phyloP scores from a whole-genome alignment of 768 basidiomycete genomes.

The Cubamyces sp. region DNA sequence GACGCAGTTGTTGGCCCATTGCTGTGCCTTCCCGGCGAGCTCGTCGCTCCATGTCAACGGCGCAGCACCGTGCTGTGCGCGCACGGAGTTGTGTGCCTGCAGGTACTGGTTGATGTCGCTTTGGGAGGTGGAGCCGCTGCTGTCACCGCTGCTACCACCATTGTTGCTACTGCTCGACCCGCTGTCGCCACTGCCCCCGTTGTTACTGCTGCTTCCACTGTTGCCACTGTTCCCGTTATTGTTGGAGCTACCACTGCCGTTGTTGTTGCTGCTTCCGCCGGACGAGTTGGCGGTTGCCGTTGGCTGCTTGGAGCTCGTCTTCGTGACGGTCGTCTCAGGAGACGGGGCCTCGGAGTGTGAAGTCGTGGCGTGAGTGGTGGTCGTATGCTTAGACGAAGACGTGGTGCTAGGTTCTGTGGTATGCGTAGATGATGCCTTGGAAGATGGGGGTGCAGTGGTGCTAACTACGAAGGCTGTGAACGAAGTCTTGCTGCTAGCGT shows the following conservation, averaged over 20 bases:
- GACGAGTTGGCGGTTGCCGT: conserved; percentile 17
- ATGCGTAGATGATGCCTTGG: conserved; percentile 3
- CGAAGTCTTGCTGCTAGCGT: background rate
- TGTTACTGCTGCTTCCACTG: conserved; percentile 1
- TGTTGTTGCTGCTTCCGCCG: background rate
- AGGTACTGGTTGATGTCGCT: conserved; percentile 60
- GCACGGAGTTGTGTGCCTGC: conserved; percentile 61
- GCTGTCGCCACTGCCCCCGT: conserved; percentile 15
- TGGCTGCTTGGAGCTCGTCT: conserved; percentile 24
- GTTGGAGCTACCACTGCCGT: conserved; percentile 11
- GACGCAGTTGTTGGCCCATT: conserved; percentile 69
- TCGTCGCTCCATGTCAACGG: conserved; percentile 65
- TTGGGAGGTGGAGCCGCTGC: conserved; percentile 35
- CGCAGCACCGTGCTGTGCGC: conserved; percentile 65
- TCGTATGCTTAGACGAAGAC: conserved; percentile 26
- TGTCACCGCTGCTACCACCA: conserved; percentile 2
- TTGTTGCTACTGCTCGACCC: conserved; percentile 1
- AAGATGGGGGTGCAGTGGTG: conserved; percentile 12
- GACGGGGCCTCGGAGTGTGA: conserved; percentile 19
- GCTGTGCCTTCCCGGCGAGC: conserved; percentile 64
- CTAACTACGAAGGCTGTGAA: conserved; percentile 9
- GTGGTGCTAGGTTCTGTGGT: conserved; percentile 22
- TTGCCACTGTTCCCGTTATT: conserved; percentile 11
- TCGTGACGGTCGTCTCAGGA: conserved; percentile 7
- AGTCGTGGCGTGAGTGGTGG: conserved; percentile 24